Base-by-base conservation (phyloP, 768 basidiomycete species). In the Pleurotus eryngii region DNA sequence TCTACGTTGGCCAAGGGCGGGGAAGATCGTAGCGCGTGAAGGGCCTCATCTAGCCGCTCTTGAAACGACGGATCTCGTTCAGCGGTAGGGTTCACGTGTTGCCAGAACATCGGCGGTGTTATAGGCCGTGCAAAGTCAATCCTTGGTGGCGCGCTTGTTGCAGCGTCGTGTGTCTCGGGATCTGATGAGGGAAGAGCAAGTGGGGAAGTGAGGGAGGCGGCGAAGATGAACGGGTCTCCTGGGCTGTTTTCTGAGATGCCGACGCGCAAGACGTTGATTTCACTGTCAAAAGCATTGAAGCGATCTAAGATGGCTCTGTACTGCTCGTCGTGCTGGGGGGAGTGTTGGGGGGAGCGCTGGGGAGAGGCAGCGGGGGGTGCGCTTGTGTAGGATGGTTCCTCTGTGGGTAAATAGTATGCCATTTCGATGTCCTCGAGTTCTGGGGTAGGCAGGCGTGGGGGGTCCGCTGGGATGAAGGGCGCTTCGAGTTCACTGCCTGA, bases 231-330 rank as follows among this genome's bases (percentile, higher is more conserved):
- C 67, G 66, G 0, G 55, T 47, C 9, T 49, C 15, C 22, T 68
- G 58, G 0, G 60, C 49, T 7, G 68, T 65, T 12, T 12, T 71
- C 66, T 48, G 71, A 37, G 75, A 76, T 55, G 70, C 51, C 51
- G 14, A 54, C 73, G 24, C 80, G 76, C 59, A 83, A 66, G 17
- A 74, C 74, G 59, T 78, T 75, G 46, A 82, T 83, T 49, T 83
- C 75, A 53, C 72, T 74, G 63, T 85, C 81, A 58, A 84, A 83
- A 26, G 75, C 73, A 67, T 75, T 78, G 61, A 83, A 82, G 30
- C 81, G 77, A 35, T 81, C 80, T 20, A 84, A 59, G 0, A 81
- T 77, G 14, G 73, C 62, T 18, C 78, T 74, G 38, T 78, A 73
- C 30, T 66, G 62, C 14, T 81, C 77, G 38, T 76, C 70, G 43